A percentile compares a stretch with the other conserved stretches of the same genome.
Evolutionary conservation across 768 basidiomycete species (phyloP).

Genomic region (Fomitopsis serialis): DNA sequence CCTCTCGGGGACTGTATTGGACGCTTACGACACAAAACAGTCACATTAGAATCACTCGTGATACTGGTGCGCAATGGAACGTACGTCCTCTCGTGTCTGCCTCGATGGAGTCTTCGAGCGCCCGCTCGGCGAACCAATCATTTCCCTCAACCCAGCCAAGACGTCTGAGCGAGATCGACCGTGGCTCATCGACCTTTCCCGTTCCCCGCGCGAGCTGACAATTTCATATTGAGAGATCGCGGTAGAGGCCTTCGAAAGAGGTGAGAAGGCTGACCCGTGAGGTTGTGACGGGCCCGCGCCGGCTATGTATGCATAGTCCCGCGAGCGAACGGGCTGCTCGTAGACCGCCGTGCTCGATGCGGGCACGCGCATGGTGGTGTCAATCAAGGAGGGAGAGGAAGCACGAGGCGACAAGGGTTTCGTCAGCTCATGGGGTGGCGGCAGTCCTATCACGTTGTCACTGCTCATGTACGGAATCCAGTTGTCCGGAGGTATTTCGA

Average conservation of each 20-base stretch:
- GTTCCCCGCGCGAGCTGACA: conserved; percentile 9
- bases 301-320: conserved; percentile 11
- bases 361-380: neutral
- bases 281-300: conserved; percentile 1
- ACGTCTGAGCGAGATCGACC: neutral
- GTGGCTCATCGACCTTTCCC: neutral
- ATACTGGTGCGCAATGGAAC: conserved; percentile 1
- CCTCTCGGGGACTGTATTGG: conserved; percentile 13
- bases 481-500: conserved; percentile 51
- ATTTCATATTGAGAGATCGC: conserved; percentile 21
- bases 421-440: conserved; percentile 54
- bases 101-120: conserved; percentile 1
- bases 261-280: conserved; percentile 10
- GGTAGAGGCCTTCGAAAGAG: conserved; percentile 22
- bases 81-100: conserved; percentile 13
- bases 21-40: conserved; percentile 1
- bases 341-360: neutral
- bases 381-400: conserved; percentile 1
- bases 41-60: neutral
- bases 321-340: conserved; percentile 4
- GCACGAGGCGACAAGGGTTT: conserved; percentile 14
- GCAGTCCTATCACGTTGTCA: conserved; percentile 39
- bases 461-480: conserved; percentile 49
- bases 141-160: neutral
- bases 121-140: neutral